A percentile compares a stretch with the other conserved stretches of the same genome.
Conservation (phyloP, 768 basidiomycete species). For the Hydnum rufescens region DNA sequence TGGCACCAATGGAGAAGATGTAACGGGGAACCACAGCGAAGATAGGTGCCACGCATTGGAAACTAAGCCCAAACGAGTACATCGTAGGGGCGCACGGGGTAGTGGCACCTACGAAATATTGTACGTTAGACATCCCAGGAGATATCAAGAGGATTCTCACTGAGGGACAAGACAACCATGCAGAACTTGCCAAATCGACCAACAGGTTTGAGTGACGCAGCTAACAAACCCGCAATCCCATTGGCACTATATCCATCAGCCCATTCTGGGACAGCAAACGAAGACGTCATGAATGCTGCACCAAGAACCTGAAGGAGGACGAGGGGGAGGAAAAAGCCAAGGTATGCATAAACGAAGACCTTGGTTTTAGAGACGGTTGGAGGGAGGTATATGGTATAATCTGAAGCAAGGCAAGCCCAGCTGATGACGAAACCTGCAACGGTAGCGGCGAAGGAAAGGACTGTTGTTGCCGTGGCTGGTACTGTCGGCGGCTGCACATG, state of each 20-base stretch:
- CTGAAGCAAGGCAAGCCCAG: slow-evolving; percentile 39
- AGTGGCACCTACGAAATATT: background rate
- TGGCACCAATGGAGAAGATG: slow-evolving; percentile 5
- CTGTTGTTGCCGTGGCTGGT: slow-evolving; percentile 32
- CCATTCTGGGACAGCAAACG: slow-evolving; percentile 27
- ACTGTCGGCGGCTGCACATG: slow-evolving; percentile 21
- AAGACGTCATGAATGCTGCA: slow-evolving; percentile 42
- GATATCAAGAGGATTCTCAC: background rate
- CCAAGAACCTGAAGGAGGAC: slow-evolving; percentile 34
- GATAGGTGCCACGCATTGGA: slow-evolving; percentile 32
- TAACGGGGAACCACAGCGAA: slow-evolving; percentile 25
- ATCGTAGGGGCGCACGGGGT: slow-evolving; percentile 37
- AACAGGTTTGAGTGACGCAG: slow-evolving; percentile 26
- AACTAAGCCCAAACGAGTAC: slow-evolving; percentile 58
- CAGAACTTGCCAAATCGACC: slow-evolving; percentile 52
- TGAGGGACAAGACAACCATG: slow-evolving; percentile 51
- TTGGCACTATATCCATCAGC: slow-evolving; percentile 30
- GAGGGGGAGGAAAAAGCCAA: slow-evolving; percentile 5
- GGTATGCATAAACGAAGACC: slow-evolving; percentile 22
- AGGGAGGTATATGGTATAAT: slow-evolving; percentile 55
- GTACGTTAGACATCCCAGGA: too few relatives aligned
- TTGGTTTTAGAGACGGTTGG: slow-evolving; percentile 23
- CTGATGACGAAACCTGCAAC: slow-evolving; percentile 57
- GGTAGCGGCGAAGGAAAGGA: slow-evolving; percentile 49
- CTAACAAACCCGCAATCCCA: slow-evolving; percentile 36